phyloP scores from a whole-genome alignment of 345 rosid genomes.

The Microthlaspi erraticum region DNA sequence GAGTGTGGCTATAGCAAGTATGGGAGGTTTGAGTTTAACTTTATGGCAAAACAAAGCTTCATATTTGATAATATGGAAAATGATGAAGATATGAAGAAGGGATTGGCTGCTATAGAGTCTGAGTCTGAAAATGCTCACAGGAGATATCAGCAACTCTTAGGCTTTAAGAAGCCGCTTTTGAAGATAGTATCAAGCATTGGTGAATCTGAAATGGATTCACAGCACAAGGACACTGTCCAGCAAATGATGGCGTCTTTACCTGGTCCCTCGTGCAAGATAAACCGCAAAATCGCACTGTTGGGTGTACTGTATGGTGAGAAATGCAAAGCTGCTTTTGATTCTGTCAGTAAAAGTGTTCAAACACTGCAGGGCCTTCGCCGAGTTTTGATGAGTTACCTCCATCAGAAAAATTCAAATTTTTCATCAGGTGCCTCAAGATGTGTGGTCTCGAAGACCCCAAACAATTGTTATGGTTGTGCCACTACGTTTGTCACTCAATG shows the following conservation, averaged over 20 bases:
- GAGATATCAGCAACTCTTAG: conserved; percentile 98
- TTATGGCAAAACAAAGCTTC: conserved; percentile 98
- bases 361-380: conserved; percentile 97
- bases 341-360: conserved; percentile 99
- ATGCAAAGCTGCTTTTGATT: conserved; percentile 99
- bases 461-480: conserved; percentile 98
- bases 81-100: conserved; percentile 99
- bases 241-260: conserved; percentile 99
- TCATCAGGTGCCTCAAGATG: conserved; percentile 67
- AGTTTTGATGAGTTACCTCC: conserved; percentile 94
- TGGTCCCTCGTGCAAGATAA: conserved; percentile 97
- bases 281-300: conserved; percentile 96
- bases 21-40: conserved; percentile 98
- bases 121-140: conserved; percentile 99
- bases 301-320: conserved; percentile 99
- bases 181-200: conserved; percentile 98
- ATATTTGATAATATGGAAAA: conserved; percentile 97
- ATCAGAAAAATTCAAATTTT: conserved; percentile 80
- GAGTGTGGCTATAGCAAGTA: conserved; percentile 99
- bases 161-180: conserved; percentile 97
- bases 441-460: conserved; percentile 86
- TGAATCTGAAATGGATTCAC: conserved; percentile 98
- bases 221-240: conserved; percentile 98
- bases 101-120: conserved; percentile 93
- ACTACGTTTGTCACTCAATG: conserved; percentile 92